Conservation (phyloP, 768 basidiomycete genomes). For the Tulasnella sp. region DNA sequence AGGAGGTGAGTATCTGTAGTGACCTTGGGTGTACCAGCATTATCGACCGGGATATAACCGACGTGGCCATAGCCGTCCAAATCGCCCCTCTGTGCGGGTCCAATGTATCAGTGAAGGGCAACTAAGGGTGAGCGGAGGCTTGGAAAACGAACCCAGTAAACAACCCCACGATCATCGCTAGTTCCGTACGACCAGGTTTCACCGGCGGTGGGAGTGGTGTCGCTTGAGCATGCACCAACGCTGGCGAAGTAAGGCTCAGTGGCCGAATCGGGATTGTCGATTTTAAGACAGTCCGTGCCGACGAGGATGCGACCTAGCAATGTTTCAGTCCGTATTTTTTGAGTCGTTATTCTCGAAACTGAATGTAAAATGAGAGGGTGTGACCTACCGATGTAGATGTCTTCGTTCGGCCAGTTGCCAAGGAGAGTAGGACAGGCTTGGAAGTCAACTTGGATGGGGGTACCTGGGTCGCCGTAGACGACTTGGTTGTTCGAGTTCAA, state of each 20-base stretch:
- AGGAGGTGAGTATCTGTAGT: not conserved
- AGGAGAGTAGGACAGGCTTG: not conserved
- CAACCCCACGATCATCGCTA: not conserved
- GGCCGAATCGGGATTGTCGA: not conserved
- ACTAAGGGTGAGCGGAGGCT: no score
- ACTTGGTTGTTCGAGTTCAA: not conserved
- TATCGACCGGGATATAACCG: not conserved
- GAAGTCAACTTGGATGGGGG: not conserved
- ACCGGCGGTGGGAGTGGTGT: not conserved
- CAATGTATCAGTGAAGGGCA: not conserved
- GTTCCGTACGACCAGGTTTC: not conserved
- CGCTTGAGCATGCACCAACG: not conserved
- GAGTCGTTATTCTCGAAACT: not conserved
- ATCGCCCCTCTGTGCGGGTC: not conserved
- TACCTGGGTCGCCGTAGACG: not conserved
- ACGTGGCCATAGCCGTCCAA: not conserved
- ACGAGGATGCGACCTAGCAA: not conserved
- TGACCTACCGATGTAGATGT: not conserved
- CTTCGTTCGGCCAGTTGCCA: not conserved
- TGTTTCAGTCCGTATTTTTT: not conserved
- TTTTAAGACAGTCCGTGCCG: not conserved
- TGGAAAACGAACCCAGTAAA: not conserved
- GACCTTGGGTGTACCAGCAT: not conserved
- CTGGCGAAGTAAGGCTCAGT: not conserved
- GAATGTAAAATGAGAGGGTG: not conserved